Base-by-base conservation (phyloP, 2,329 filamentous ascomycete species). In the Diaporthe capsici region DNA sequence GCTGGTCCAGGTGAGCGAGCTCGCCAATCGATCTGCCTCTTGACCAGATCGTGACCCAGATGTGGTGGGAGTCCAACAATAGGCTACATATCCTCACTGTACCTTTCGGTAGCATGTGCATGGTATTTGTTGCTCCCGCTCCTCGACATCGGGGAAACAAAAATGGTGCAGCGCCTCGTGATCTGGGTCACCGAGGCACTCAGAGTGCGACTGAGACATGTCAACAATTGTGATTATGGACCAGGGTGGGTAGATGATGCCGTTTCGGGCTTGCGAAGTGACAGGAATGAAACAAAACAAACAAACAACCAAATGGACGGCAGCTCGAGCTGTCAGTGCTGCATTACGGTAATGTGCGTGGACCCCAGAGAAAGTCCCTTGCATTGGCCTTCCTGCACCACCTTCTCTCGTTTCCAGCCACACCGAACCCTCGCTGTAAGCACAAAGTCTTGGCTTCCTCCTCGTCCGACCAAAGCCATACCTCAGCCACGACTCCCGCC, bases 401-500 rank as follows among this genome's bases (percentile, higher is more conserved):
- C 25, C 44, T 15, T 39, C 55, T 65, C 28, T 31, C 42, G 37
- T 13, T 47, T 71, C 51, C 53, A 71, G 68, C 51, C 71, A 73
- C 71, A 73, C 71, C 71, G 71, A 63, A 63, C 71, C 71, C 71
- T 72, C n/a, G 20, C 25, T 53, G 71, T 73, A 44, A 65, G 58
- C 58, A 65, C 22, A 42, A n/a, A 42, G n/a, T 65, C 71, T 53
- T 58, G 58, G n/a, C 71, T 55, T 73, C 58, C 58, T 65, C 31
- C 71, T 65, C 51, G 71, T 73, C 71, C 44, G 47, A 73, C 71
- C 47, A 55, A 63, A 55, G 58, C 47, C 71, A 70, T 44, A 65
- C 58, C 71, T 65, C 71, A 65, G 71, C 71, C 71, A 73, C 71
- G 37, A 73, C 47, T 73, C 71, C 58, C 58, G 22, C 34, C 17